Conservation (phyloP, 306 rosid species). For the Prunus campanulata region DNA sequence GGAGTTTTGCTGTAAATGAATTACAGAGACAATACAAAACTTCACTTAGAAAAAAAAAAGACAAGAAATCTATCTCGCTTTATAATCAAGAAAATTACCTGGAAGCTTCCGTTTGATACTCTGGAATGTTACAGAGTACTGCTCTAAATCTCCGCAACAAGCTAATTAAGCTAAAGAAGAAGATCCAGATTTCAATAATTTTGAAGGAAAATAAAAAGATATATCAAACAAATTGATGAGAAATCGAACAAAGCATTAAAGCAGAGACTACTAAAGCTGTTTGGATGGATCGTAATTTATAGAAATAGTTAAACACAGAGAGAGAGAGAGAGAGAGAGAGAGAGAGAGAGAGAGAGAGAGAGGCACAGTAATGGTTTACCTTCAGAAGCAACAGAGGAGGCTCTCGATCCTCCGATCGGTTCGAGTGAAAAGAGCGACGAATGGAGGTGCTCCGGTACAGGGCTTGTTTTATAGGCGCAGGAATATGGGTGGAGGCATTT, state of each 20-base stretch:
- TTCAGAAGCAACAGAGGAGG: background rate
- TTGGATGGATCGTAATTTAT: background rate
- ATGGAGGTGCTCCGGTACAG: background rate
- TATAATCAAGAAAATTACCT: background rate
- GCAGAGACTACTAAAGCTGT: background rate
- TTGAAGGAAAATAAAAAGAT: background rate
- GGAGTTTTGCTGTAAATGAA: constrained; percentile 2
- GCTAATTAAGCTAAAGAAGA: background rate
- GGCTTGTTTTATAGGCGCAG: constrained; percentile 8
- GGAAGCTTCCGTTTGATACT: background rate
- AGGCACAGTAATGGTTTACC: background rate
- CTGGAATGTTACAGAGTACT: background rate
- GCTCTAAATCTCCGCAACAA: background rate
- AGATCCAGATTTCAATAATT: background rate
- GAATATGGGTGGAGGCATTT: constrained; percentile 11
- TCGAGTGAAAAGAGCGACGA: constrained; percentile 19
- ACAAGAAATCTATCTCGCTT: background rate
- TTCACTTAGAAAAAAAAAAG: background rate
- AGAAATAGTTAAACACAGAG: background rate
- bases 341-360: background rate
- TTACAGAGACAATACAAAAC: background rate
- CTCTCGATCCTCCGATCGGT: background rate
- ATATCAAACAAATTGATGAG: background rate
- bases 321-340: background rate
- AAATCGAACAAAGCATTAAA: background rate